Conservation (phyloP, 176 grass and related monocot genomes). For the Zea luxurians region DNA sequence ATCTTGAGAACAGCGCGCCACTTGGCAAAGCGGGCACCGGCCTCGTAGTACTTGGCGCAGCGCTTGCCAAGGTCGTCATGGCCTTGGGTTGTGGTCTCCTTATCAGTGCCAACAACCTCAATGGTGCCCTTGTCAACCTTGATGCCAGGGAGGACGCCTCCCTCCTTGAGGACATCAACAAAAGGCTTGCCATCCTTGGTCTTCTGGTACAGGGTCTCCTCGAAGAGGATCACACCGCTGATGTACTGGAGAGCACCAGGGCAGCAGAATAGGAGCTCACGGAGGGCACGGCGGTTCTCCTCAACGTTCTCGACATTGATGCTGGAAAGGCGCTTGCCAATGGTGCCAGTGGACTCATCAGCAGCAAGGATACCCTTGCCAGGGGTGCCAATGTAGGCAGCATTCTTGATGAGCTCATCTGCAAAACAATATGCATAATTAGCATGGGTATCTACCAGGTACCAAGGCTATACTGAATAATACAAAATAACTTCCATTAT, state of each 20-base stretch:
- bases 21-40: constrained; percentile 88
- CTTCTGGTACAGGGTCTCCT: constrained; percentile 97
- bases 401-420: constrained; percentile 96
- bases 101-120: constrained; percentile 63
- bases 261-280: constrained; percentile 84
- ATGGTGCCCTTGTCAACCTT: constrained; percentile 92
- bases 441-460: too few species aligned
- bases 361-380: constrained; percentile 91
- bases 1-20: constrained; percentile 94
- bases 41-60: constrained; percentile 83
- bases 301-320: constrained; percentile 89
- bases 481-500: too few species aligned
- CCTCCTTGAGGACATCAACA: constrained; percentile 67
- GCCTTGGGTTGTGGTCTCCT: constrained; percentile 93
- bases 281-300: constrained; percentile 77
- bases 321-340: constrained; percentile 82
- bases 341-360: constrained; percentile 86
- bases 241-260: constrained; percentile 66
- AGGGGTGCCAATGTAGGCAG: constrained; percentile 81
- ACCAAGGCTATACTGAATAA: too few species aligned
- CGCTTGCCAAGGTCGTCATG: constrained; percentile 89
- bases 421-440: background rate
- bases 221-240: constrained; percentile 76
- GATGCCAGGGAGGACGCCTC: constrained; percentile 67
- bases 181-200: constrained; percentile 85